These are phyloP conservation scores for Butyriboletus loyo DNA, from an alignment of 768 basidiomycete species.

Conservation along the genomic window DNA sequence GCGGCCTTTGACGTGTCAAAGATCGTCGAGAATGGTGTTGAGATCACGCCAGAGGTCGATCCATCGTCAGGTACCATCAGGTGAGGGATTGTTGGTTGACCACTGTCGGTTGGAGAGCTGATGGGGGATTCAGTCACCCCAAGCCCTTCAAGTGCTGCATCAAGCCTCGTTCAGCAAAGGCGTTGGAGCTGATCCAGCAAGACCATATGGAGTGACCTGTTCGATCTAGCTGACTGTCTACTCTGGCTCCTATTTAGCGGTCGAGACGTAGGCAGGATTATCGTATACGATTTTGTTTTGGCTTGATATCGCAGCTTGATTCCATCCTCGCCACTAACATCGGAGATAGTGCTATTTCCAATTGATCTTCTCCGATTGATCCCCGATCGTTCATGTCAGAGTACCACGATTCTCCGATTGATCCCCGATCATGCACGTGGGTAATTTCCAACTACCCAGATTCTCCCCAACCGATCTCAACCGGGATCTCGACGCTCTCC, in stretches of 20 bases:
- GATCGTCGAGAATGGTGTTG: slow-evolving; percentile 42
- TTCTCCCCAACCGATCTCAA: background rate
- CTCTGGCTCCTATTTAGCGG: background rate
- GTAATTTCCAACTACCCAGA: background rate
- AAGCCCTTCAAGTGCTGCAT: slow-evolving; percentile 60
- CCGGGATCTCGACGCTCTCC: background rate
- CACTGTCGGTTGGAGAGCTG: background rate
- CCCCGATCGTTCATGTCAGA: background rate
- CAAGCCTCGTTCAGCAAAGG: slow-evolving; percentile 58
- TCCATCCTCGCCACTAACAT: background rate
- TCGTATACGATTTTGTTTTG: background rate
- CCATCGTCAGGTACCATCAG: slow-evolving; percentile 65
- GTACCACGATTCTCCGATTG: background rate
- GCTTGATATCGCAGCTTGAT: too few relatives aligned
- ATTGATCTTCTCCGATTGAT: background rate
- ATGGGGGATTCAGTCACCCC: slow-evolving; percentile 43
- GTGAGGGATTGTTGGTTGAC: slow-evolving; percentile 25
- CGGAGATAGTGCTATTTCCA: too few relatives aligned
- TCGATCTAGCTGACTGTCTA: background rate
- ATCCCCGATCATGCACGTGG: too few relatives aligned
- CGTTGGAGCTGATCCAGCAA: slow-evolving; percentile 50
- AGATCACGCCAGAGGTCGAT: slow-evolving; percentile 52
- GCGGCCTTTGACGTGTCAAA: slow-evolving; percentile 49
- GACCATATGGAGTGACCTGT: slow-evolving; percentile 32
- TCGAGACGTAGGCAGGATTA: background rate